Conservation (phyloP, 1,139 yeast genomes). For the Kodamaea derodonti region DNA sequence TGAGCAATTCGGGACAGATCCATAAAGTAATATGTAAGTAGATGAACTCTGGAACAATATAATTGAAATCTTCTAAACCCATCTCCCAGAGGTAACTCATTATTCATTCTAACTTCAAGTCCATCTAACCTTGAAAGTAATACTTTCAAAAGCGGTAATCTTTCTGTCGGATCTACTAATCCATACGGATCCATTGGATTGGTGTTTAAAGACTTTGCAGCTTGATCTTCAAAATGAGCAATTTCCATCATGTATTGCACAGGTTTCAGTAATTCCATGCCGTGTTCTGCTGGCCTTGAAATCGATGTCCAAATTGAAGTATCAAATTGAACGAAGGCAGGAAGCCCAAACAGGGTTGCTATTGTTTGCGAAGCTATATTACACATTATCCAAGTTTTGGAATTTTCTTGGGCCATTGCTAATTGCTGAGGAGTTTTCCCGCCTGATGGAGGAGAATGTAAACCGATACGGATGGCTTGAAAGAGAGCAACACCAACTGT, state of each 20-base stretch:
- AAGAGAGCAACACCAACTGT: slow-evolving; percentile 89
- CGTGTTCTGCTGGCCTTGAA: slow-evolving; percentile 21
- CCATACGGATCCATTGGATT: slow-evolving; percentile 69
- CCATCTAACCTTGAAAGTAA: slow-evolving; percentile 71
- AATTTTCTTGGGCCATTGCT: slow-evolving; percentile 65
- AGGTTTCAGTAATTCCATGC: slow-evolving; percentile 49
- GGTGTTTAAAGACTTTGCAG: slow-evolving; percentile 71
- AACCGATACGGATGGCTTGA: slow-evolving; percentile 86
- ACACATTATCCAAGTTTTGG: slow-evolving; percentile 90
- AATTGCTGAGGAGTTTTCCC: slow-evolving; percentile 24
- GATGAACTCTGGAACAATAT: slow-evolving; percentile 70
- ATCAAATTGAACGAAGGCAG: slow-evolving; percentile 85
- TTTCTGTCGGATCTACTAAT: slow-evolving; percentile 60
- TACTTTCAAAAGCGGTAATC: slow-evolving; percentile 69
- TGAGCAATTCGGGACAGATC: slow-evolving; percentile 54
- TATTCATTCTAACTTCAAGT: slow-evolving; percentile 50
- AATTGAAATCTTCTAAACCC: slow-evolving; percentile 67
- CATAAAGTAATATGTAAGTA: slow-evolving; percentile 75
- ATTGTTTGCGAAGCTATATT: slow-evolving; percentile 85
- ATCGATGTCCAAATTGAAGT: slow-evolving; percentile 59
- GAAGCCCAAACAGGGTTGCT: slow-evolving; percentile 91
- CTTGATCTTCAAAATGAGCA: slow-evolving; percentile 82
- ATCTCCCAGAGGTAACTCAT: slow-evolving; percentile 40
- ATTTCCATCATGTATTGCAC: slow-evolving; percentile 75
- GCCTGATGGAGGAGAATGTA: slow-evolving; percentile 61